A percentile compares a stretch with the other conserved stretches of the same genome.
Evolutionary conservation across 192 early-diverging fungal species (phyloP).

Genomic region (Linnemannia elongata): DNA sequence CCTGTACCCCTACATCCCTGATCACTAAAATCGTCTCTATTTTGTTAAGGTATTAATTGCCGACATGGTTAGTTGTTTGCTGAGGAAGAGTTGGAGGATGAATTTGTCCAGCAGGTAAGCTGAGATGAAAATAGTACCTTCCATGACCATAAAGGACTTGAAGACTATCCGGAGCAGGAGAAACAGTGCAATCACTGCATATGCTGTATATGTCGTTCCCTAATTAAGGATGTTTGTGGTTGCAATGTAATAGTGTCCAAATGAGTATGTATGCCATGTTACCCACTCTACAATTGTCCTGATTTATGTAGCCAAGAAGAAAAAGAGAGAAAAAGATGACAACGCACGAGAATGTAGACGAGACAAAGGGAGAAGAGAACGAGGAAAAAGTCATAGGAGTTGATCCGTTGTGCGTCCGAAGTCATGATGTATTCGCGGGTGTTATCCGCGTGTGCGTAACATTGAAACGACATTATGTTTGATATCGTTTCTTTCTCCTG

Average conservation of each 20-base stretch:
- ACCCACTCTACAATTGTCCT: too few relatives aligned
- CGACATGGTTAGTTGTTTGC: neutral
- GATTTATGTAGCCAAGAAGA: neutral
- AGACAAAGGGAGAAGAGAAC: constrained; percentile 18
- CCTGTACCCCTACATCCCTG: constrained; percentile 77
- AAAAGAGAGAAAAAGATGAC: neutral
- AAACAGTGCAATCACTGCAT: constrained; percentile 23
- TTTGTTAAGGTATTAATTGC: neutral
- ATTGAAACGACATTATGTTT: constrained; percentile 56
- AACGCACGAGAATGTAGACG: constrained; percentile 27
- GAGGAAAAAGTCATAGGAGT: constrained; percentile 46
- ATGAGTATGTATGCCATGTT: neutral
- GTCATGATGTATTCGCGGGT: constrained; percentile 63
- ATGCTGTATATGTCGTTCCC: constrained; percentile 32
- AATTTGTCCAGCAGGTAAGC: neutral
- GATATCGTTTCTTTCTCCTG: neutral
- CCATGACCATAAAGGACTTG: constrained; percentile 50
- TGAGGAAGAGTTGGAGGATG: neutral
- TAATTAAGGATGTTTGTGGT: neutral
- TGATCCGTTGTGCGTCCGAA: constrained; percentile 53
- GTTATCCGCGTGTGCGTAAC: constrained; percentile 61
- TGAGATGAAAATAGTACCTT: constrained; percentile 14
- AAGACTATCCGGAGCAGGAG: constrained; percentile 32
- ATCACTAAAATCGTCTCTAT: constrained; percentile 77
- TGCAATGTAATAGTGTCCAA: too few relatives aligned